Conservation (phyloP, 163 green algal genomes). For the Scenedesmus sp. region DNA sequence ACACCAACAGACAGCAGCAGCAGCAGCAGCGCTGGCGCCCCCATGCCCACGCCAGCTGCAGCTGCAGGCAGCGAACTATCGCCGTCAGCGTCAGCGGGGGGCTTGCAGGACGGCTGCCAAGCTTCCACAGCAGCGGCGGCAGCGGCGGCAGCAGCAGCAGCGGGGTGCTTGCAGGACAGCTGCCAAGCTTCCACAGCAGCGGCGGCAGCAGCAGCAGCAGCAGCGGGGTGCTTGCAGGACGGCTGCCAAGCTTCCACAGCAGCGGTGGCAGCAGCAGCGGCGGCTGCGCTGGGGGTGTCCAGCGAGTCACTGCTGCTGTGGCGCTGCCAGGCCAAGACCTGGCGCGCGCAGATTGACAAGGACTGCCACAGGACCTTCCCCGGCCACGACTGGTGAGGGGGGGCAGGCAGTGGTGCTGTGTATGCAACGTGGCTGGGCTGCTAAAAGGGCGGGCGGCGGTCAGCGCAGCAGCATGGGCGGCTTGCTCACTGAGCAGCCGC, state of each 20-base stretch:
- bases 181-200: not conserved
- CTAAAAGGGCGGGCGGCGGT: too few species aligned
- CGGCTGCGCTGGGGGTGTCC: not conserved
- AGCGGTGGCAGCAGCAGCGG: not conserved
- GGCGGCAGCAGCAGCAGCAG: not conserved
- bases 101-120: not conserved
- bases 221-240: not conserved
- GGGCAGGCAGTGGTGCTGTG: too few species aligned
- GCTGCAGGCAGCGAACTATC: not conserved
- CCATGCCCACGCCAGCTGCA: not conserved
- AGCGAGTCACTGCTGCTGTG: slow-evolving; percentile 18
- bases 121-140: not conserved
- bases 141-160: not conserved
- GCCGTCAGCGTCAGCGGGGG: not conserved
- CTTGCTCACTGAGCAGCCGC: not conserved
- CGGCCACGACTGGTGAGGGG: slow-evolving; percentile 39
- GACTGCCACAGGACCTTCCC: slow-evolving; percentile 46
- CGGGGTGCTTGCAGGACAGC: not conserved
- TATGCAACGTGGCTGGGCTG: too few species aligned
- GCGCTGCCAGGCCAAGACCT: not conserved
- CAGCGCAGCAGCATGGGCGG: not conserved
- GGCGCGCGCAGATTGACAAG: slow-evolving; percentile 42
- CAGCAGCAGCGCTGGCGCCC: not conserved
- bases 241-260: not conserved
- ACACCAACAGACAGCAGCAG: not conserved